Conservation (phyloP, 2,329 filamentous ascomycete genomes). For the Phialophora chinensis region DNA sequence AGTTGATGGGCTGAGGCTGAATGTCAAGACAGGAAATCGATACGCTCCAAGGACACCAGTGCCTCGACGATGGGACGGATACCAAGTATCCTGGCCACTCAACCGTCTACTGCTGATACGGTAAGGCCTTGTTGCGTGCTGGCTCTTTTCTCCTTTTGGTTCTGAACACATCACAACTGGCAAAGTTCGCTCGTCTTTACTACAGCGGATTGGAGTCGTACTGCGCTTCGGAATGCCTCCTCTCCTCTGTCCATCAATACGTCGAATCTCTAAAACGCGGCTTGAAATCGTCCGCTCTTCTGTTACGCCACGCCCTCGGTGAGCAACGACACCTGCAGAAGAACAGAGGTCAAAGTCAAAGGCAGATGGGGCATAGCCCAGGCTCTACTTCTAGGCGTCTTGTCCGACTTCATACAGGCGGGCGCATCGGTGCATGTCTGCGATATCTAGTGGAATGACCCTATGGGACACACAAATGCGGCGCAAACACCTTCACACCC, state of each 20-base stretch:
- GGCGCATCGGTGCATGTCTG: background rate
- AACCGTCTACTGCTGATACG: background rate
- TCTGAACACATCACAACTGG: background rate
- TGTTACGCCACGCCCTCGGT: background rate
- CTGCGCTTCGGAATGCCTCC: background rate
- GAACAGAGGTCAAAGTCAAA: background rate
- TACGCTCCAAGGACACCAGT: background rate
- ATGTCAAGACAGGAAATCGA: background rate
- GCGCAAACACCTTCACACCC: background rate
- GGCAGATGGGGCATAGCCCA: background rate
- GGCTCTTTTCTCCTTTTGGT: background rate
- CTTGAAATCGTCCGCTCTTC: background rate
- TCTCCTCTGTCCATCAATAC: background rate
- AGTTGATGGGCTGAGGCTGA: slow-evolving; percentile 76
- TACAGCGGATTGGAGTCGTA: background rate
- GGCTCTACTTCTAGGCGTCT: background rate
- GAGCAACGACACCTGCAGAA: background rate
- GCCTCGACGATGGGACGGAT: background rate
- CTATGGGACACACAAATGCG: background rate
- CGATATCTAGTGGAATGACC: background rate
- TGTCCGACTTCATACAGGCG: background rate
- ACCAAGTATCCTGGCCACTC: background rate
- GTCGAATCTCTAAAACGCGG: background rate
- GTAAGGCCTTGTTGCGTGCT: background rate
- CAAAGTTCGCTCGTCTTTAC: background rate